Evolutionary conservation across 2,329 filamentous ascomycete genomes (phyloP).

Genomic region (Monosporascus sp.): DNA sequence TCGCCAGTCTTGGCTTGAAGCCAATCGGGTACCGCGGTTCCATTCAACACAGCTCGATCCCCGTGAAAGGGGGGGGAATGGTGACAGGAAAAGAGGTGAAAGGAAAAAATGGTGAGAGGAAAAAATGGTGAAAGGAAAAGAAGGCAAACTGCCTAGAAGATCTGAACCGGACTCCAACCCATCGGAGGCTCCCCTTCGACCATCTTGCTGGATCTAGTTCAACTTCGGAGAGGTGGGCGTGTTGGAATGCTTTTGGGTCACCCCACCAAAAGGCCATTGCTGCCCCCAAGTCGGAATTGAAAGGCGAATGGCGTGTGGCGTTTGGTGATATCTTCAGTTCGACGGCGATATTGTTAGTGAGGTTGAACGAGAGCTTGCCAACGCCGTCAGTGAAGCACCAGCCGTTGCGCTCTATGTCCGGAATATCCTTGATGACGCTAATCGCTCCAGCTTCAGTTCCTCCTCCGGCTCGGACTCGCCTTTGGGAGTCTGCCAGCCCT

Average conservation of each 20-base stretch:
- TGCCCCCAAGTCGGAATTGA: conserved; percentile 88
- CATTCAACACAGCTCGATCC: conserved; percentile 27
- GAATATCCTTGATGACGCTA: conserved; percentile 46
- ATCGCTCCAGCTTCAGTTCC: no score
- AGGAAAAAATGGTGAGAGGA: no score
- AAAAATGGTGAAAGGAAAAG: not conserved
- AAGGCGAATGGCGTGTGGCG: conserved; percentile 68
- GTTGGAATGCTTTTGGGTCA: conserved; percentile 52
- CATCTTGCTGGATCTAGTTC: conserved; percentile 54
- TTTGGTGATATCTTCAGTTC: conserved; percentile 55
- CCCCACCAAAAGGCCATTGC: conserved; percentile 80
- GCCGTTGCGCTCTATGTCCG: conserved; percentile 64
- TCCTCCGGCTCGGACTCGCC: no score
- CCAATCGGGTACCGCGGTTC: conserved; percentile 44
- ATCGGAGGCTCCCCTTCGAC: no score
- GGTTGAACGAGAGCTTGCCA: conserved; percentile 78
- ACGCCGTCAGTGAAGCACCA: conserved; percentile 87
- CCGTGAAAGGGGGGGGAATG: conserved; percentile 8
- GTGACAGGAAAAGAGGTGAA: no score
- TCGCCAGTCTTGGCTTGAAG: conserved; percentile 40
- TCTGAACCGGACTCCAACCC: no score
- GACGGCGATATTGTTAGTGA: conserved; percentile 67
- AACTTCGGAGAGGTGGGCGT: conserved; percentile 35
- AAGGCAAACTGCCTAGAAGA: no score
- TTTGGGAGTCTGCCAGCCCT: no score